phyloP scores from a whole-genome alignment of 2,329 filamentous ascomycete species.

The Diaporthe velutina region DNA sequence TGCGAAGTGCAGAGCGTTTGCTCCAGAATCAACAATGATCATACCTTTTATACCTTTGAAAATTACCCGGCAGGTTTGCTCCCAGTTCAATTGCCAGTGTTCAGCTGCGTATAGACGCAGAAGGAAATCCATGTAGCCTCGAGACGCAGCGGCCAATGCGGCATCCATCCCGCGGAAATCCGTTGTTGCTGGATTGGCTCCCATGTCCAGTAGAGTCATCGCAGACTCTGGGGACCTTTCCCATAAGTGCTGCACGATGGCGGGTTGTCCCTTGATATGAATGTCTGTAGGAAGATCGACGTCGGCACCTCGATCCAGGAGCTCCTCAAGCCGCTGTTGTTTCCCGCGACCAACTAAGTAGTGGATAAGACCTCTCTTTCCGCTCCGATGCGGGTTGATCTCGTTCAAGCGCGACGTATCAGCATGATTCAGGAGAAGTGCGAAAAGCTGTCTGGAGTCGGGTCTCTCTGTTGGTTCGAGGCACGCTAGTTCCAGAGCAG shows the following conservation, averaged over 20 bases:
- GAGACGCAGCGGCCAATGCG: background rate
- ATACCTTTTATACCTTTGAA: background rate
- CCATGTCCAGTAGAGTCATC: background rate
- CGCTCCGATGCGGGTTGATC: background rate
- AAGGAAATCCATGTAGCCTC: background rate
- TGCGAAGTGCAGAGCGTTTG: background rate
- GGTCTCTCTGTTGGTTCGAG: accelerated
- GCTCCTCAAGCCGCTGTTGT: background rate
- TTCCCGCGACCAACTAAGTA: background rate
- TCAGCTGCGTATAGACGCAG: background rate
- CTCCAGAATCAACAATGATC: accelerated
- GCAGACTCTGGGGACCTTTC: background rate
- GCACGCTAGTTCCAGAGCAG: background rate
- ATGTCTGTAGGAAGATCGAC: background rate
- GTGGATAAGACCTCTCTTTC: background rate
- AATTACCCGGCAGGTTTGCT: background rate
- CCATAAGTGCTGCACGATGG: background rate
- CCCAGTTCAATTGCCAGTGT: background rate
- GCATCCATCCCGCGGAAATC: background rate
- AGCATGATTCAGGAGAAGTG: background rate
- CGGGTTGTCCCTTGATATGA: accelerated
- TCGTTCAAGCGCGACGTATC: background rate
- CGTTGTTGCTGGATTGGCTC: background rate
- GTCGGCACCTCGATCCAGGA: background rate
- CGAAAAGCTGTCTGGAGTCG: background rate